phyloP scores from a whole-genome alignment of 495 filamentous ascomycete genomes.

The Cryomyces antarcticus region DNA sequence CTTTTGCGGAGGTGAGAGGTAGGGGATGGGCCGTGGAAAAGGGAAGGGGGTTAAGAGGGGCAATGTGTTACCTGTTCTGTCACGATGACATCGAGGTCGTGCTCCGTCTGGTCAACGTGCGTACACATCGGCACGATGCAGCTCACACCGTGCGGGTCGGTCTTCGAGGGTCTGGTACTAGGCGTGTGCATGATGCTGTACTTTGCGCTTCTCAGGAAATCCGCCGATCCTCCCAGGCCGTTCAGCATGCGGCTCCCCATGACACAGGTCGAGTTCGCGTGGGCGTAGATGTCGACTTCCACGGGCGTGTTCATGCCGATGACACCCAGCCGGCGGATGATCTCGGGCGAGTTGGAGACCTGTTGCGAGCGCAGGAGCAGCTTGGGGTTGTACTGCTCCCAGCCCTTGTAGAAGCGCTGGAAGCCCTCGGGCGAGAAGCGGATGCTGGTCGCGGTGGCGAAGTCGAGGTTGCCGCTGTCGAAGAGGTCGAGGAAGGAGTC shows the following conservation, averaged over 20 bases:
- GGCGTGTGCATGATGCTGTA: slow-evolving; percentile 93
- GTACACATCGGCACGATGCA: slow-evolving; percentile 90
- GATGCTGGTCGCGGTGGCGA: slow-evolving; percentile 78
- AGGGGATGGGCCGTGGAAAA: neutral
- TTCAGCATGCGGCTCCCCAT: slow-evolving; percentile 87
- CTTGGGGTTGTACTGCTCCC: slow-evolving; percentile 62
- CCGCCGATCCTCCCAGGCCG: slow-evolving; percentile 72
- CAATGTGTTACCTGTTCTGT: slow-evolving; percentile 39
- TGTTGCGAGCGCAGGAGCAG: slow-evolving; percentile 72
- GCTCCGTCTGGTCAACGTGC: slow-evolving; percentile 84
- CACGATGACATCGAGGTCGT: slow-evolving; percentile 72
- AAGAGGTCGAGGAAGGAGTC: slow-evolving; percentile 89
- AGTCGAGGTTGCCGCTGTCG: slow-evolving; percentile 76
- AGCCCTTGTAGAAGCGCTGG: slow-evolving; percentile 77
- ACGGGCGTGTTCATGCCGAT: slow-evolving; percentile 95
- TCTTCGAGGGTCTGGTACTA: slow-evolving; percentile 57
- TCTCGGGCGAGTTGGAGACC: slow-evolving; percentile 85
- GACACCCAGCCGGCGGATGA: slow-evolving; percentile 70
- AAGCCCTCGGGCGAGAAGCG: slow-evolving; percentile 85
- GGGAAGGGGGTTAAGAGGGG: neutral
- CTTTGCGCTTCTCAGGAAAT: slow-evolving; percentile 69
- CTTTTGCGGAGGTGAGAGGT: neutral
- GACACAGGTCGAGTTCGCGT: slow-evolving; percentile 80
- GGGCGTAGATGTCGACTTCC: slow-evolving; percentile 86
- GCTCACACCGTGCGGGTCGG: slow-evolving; percentile 60